Evolutionary conservation across 805 yeast species (phyloP).

Genomic region (Kodamaea fukazawae): DNA sequence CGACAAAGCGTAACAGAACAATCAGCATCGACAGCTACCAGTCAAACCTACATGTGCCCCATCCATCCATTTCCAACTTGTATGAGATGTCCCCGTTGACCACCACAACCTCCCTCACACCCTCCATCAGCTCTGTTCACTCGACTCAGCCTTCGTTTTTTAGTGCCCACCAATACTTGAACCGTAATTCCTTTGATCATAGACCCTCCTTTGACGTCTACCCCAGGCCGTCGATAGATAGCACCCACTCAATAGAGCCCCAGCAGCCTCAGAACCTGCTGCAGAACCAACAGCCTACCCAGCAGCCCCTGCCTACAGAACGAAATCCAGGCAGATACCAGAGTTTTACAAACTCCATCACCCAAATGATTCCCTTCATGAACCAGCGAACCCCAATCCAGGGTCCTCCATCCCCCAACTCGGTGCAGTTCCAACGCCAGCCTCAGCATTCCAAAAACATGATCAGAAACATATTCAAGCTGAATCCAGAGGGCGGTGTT

Average conservation of each 20-base stretch:
- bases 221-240: slow-evolving; percentile 29
- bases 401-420: slow-evolving; percentile 18
- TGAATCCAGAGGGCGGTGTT: slow-evolving; percentile 8
- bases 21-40: slow-evolving; percentile 17
- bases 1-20: not conserved
- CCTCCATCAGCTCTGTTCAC: slow-evolving; percentile 39
- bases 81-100: slow-evolving; percentile 41
- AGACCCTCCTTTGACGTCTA: slow-evolving; percentile 34
- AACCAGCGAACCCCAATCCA: slow-evolving; percentile 20
- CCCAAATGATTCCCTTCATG: slow-evolving; percentile 43
- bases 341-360: slow-evolving; percentile 35
- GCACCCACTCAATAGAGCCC: slow-evolving; percentile 14
- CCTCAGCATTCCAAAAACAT: slow-evolving; percentile 28
- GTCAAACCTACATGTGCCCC: slow-evolving; percentile 10
- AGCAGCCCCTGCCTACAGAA: slow-evolving; percentile 5
- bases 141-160: slow-evolving; percentile 43
- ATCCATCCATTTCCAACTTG: slow-evolving; percentile 4
- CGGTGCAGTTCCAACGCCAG: slow-evolving; percentile 13
- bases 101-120: slow-evolving; percentile 43
- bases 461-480: slow-evolving; percentile 18
- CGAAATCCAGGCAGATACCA: slow-evolving; percentile 24
- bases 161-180: slow-evolving; percentile 41
- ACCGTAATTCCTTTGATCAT: slow-evolving; percentile 38
- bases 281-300: not conserved
- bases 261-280: slow-evolving; percentile 7